Evolutionary conservation across 305 asterid species (phyloP).

Genomic region (Plantago lanceolata): DNA sequence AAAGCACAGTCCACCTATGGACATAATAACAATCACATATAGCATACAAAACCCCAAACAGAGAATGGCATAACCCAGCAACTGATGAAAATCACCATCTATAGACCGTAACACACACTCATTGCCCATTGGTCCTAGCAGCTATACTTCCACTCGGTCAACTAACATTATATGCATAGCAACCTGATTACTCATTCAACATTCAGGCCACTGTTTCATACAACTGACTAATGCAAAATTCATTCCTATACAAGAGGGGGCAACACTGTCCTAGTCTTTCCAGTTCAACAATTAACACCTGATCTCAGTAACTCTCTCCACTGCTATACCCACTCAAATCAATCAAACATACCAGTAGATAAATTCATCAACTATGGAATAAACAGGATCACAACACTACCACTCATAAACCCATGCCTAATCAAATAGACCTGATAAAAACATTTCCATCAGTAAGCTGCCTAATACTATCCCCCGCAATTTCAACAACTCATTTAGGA

Average conservation of each 20-base stretch:
- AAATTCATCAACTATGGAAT: no score
- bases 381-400: not conserved
- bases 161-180: not conserved
- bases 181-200: not conserved
- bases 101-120: not conserved
- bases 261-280: not conserved
- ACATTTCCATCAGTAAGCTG: no score
- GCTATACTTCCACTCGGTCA: not conserved
- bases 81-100: not conserved
- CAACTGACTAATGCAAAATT: not conserved
- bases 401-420: not conserved
- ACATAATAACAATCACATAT: no score
- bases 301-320: not conserved
- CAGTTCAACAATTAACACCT: conserved; percentile 23
- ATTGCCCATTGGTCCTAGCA: not conserved
- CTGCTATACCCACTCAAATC: no score
- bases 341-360: no score
- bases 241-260: not conserved
- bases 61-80: no score
- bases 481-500: not conserved
- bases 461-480: not conserved
- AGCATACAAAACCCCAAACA: no score
- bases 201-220: not conserved
- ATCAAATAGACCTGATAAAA: no score
- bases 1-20: not conserved